These are phyloP conservation scores for Starmerella etchellsii DNA, from an alignment of 805 yeast genomes.

Conservation along the genomic window DNA sequence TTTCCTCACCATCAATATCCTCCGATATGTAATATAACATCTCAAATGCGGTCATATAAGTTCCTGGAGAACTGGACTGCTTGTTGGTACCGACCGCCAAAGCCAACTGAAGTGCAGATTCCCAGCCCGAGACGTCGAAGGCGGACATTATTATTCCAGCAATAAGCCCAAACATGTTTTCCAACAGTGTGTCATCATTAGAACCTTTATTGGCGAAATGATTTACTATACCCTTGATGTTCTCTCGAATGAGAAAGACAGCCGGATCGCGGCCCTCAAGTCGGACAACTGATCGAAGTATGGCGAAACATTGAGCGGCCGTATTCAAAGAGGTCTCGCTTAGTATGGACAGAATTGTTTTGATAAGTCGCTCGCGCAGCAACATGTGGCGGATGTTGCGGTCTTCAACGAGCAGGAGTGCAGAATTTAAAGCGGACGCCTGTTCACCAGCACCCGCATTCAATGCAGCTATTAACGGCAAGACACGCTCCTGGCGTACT, in stretches of 20 bases:
- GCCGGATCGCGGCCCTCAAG: constrained; percentile 84
- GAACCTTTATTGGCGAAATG: neutral
- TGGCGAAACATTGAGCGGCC: constrained; percentile 67
- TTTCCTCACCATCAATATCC: constrained; percentile 14
- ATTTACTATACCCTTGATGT: constrained; percentile 30
- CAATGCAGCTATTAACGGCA: constrained; percentile 57
- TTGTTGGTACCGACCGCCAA: neutral
- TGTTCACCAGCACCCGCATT: constrained; percentile 55
- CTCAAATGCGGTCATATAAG: constrained; percentile 22
- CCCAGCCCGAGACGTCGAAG: neutral
- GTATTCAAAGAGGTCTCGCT: constrained; percentile 61
- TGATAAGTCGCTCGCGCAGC: constrained; percentile 59
- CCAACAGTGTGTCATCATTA: neutral
- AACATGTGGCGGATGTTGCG: constrained; percentile 46
- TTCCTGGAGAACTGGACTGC: neutral
- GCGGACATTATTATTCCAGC: constrained; percentile 24
- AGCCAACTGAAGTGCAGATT: neutral
- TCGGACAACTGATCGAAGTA: constrained; percentile 63
- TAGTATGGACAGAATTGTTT: constrained; percentile 47
- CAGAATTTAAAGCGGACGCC: too few species aligned
- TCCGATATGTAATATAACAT: constrained; percentile 26
- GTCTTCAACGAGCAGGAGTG: constrained; percentile 67
- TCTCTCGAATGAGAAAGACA: constrained; percentile 60
- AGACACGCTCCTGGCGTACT: constrained; percentile 42
- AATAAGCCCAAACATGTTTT: constrained; percentile 53